phyloP scores from a whole-genome alignment of 2,329 filamentous ascomycete genomes.

The Colletotrichum limetticola region DNA sequence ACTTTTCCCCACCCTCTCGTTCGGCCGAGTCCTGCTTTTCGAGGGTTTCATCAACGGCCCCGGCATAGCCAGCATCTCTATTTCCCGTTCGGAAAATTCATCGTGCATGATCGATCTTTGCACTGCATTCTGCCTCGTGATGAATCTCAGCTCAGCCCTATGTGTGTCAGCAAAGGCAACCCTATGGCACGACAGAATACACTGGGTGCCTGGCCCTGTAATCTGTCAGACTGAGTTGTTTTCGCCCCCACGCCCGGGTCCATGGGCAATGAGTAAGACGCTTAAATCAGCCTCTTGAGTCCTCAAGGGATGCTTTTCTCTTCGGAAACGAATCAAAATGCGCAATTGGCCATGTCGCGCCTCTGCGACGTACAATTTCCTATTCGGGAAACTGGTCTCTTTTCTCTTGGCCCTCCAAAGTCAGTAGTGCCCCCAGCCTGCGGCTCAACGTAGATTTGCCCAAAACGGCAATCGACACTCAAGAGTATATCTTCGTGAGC shows the following conservation, averaged over 20 bases:
- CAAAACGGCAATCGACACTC: background rate
- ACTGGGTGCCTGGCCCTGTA: background rate
- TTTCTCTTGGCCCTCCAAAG: background rate
- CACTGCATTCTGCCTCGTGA: background rate
- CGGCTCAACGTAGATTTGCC: constrained; percentile 1
- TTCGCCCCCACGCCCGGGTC: background rate
- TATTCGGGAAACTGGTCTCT: background rate
- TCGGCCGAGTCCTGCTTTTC: background rate
- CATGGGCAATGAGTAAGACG: background rate
- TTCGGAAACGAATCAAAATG: background rate
- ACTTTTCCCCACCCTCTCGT: background rate
- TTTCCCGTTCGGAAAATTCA: background rate
- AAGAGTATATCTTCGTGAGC: background rate
- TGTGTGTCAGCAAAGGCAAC: background rate
- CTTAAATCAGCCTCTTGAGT: background rate
- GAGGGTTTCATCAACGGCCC: background rate
- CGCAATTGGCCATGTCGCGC: background rate
- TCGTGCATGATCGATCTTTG: background rate
- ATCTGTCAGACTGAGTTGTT: background rate
- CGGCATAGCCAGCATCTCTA: background rate
- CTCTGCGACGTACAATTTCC: background rate
- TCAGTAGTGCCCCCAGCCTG: background rate
- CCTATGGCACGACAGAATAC: background rate
- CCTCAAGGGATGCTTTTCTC: background rate
- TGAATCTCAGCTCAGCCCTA: background rate